These are phyloP conservation scores for Globisporangium echinulatum DNA, from an alignment of 352 stramenopile genomes.

Conservation along the genomic window DNA sequence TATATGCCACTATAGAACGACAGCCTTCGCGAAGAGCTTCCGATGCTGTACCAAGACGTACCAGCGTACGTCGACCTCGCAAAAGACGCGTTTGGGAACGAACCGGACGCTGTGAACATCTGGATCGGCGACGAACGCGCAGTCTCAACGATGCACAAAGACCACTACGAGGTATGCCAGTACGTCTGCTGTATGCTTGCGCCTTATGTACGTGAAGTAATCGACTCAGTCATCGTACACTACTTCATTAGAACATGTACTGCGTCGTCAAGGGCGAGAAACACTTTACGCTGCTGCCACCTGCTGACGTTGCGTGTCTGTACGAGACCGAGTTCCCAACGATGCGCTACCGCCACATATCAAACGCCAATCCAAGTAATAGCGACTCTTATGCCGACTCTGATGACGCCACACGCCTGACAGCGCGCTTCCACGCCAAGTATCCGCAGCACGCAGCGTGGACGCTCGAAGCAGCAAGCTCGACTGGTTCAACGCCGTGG, in stretches of 20 bases:
- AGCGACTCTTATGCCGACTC: neutral
- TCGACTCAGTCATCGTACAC: neutral
- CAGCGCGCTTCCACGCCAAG: constrained; percentile 40
- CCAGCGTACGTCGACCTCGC: constrained; percentile 50
- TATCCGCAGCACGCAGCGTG: constrained; percentile 43
- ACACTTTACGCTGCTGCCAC: constrained; percentile 90
- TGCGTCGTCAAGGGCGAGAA: constrained; percentile 95
- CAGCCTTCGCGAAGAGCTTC: constrained; percentile 66
- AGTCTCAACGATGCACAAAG: constrained; percentile 96
- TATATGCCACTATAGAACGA: constrained; percentile 39
- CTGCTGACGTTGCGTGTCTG: constrained; percentile 85
- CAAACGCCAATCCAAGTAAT: neutral
- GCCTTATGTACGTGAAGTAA: neutral
- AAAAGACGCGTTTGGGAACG: constrained; percentile 68
- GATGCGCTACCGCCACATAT: constrained; percentile 45
- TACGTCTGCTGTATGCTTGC: neutral
- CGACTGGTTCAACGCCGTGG: constrained; percentile 63
- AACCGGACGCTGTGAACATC: constrained; percentile 91
- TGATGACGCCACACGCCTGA: constrained; percentile 20
- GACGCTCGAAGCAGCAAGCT: constrained; percentile 35
- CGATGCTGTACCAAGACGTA: constrained; percentile 54
- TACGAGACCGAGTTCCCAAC: constrained; percentile 76
- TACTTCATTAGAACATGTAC: constrained; percentile 90
- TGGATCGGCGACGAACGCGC: constrained; percentile 96
- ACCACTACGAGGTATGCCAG: constrained; percentile 90